phyloP scores from a whole-genome alignment of 1,284 basidiomycete genomes.

The Stygiomarasmius scandens region DNA sequence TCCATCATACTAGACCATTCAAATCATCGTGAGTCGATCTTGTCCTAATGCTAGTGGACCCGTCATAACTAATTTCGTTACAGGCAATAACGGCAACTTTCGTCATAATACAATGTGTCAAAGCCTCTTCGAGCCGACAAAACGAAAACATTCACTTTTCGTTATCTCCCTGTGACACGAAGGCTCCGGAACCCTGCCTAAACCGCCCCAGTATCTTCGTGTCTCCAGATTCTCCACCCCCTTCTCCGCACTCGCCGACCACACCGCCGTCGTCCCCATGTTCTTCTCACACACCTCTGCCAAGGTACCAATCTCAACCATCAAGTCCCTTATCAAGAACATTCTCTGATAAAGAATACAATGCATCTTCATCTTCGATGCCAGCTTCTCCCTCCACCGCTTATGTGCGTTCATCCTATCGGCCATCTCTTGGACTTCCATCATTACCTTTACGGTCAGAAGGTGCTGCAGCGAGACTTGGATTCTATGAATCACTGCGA shows the following conservation, averaged over 20 bases:
- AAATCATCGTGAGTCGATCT: too few species aligned
- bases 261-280: neutral
- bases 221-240: neutral
- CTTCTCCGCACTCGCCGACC: neutral
- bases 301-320: neutral
- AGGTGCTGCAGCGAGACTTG: neutral
- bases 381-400: neutral
- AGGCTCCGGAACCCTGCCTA: too few species aligned
- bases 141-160: too few species aligned
- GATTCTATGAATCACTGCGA: neutral
- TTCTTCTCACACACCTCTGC: neutral
- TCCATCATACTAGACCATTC: neutral
- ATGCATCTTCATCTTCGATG: neutral
- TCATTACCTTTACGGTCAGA: neutral
- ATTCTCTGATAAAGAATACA: neutral
- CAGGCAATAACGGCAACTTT: too few species aligned
- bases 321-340: neutral
- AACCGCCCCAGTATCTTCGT: too few species aligned
- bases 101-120: too few species aligned
- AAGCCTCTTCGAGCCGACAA: too few species aligned
- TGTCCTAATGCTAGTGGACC: too few species aligned
- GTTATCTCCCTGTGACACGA: too few species aligned
- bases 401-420: neutral
- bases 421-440: neutral
- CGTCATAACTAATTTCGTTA: too few species aligned